These are phyloP conservation scores for Daphne laureola DNA, from an alignment of 441 rosid genomes.

Conservation along the genomic window DNA sequence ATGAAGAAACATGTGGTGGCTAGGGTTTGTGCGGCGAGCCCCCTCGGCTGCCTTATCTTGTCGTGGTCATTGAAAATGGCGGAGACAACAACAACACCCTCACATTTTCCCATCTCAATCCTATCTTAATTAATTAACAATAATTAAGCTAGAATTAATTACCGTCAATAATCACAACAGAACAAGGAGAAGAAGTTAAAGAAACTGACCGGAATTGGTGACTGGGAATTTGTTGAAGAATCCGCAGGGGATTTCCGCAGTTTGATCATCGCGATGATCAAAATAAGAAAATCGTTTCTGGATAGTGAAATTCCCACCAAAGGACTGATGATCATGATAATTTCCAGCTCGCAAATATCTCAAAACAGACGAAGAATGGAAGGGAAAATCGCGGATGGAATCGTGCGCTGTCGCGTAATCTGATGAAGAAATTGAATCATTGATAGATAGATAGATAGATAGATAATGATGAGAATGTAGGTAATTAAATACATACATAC, in stretches of 20 bases:
- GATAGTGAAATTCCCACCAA: conserved; percentile 61
- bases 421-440: too few relatives aligned
- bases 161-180: background rate
- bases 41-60: conserved; percentile 76
- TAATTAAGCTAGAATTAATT: too few relatives aligned
- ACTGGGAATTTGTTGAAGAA: conserved; percentile 61
- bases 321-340: conserved; percentile 11
- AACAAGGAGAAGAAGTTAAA: background rate
- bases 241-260: conserved; percentile 63
- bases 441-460: too few relatives aligned
- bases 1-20: conserved; percentile 66
- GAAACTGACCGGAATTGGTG: conserved; percentile 50
- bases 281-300: conserved; percentile 55
- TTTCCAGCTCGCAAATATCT: conserved; percentile 40
- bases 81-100: conserved; percentile 67
- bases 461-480: too few relatives aligned
- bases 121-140: conserved; percentile 39
- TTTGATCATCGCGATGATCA: conserved; percentile 28
- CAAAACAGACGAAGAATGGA: conserved; percentile 24
- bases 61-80: conserved; percentile 87
- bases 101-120: conserved; percentile 67
- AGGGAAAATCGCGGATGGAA: conserved; percentile 45
- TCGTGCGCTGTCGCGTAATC: conserved; percentile 56
- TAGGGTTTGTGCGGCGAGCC: conserved; percentile 63
- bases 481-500: too few relatives aligned